Base-by-base conservation (phyloP, 768 basidiomycete genomes). In the Kwoniella shandongensis region DNA sequence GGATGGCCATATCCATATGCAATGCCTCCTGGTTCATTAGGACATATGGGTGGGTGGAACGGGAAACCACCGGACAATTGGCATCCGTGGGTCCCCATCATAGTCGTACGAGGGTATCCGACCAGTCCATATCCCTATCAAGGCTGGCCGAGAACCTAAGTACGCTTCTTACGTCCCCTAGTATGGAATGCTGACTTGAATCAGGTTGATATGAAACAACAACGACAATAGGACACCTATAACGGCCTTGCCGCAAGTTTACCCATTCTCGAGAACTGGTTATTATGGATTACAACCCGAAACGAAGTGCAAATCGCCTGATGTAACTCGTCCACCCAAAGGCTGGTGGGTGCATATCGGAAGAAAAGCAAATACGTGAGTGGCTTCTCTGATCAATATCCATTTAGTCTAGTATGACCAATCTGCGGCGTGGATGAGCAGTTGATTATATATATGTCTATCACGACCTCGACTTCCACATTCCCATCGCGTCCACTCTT, bases 81-180 rank as follows among this genome's bases (percentile, higher is more conserved):
- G 71, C 40, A 63, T 27, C 64, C 63, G 71, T 73, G 59, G 41
- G 71, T 73, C n/a, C n/a, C n/a, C n/a, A n/a, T n/a, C n/a, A n/a
- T n/a, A 25, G 39, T 50, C 39, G 47, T 51, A 27, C 49, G 49
- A 50, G 47, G 56, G 4, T 41, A 15, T 25, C 44, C 27, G 59
- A 56, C 12, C 51, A 60, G 65, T 57, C 58, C 53, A 22, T 39
- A 56, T 46, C 47, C 44, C 30, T 52, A 49, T 26, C 10, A 35
- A 17, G 51, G 51, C 32, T 58, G 54, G 54, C 54, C 54, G 35
- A 51, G 42, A 20, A 45, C 49, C 56, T 45, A 57, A 49, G 50
- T 51, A 51, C 50, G 50, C 50, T 51, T 41, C 13, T 51, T 44
- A 18, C 25, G 42, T 20, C 15, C 25, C 29, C 23, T 50, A 20